A percentile compares a stretch with the other conserved stretches of the same genome.
phyloP scores from a whole-genome alignment of 306 rosid species.

The Acmispon strigosus region DNA sequence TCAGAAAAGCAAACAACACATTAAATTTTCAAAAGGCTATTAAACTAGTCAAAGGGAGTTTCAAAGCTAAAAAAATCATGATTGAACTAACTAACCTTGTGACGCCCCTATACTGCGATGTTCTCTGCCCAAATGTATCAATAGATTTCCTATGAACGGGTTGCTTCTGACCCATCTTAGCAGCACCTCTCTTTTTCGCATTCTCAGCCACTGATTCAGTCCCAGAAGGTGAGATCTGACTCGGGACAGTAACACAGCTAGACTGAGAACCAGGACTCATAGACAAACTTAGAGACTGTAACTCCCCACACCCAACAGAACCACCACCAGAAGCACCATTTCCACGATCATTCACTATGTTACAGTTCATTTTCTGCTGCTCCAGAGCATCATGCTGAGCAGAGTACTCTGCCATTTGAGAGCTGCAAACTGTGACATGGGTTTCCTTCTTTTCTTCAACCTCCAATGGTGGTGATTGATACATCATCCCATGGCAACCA shows the following conservation, averaged over 20 bases:
- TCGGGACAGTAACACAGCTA: slow-evolving; percentile 75
- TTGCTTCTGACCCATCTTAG: slow-evolving; percentile 60
- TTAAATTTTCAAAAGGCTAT: no score
- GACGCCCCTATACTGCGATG: slow-evolving; percentile 95
- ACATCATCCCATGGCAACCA: slow-evolving; percentile 35
- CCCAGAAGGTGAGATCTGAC: slow-evolving; percentile 59
- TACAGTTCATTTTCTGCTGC: slow-evolving; percentile 45
- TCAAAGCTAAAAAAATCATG: not conserved
- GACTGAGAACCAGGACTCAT: slow-evolving; percentile 98
- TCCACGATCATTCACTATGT: slow-evolving; percentile 26
- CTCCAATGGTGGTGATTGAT: slow-evolving; percentile 38
- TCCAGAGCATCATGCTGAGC: slow-evolving; percentile 27
- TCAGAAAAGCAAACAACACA: not conserved
- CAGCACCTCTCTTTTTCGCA: slow-evolving; percentile 65
- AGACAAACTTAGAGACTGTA: slow-evolving; percentile 67
- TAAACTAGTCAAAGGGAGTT: no score
- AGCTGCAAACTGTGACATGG: slow-evolving; percentile 26
- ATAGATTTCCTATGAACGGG: slow-evolving; percentile 89
- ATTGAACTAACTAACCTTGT: slow-evolving; percentile 60
- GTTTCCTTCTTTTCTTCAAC: slow-evolving; percentile 34
- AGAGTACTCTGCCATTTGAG: slow-evolving; percentile 38
- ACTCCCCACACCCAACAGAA: slow-evolving; percentile 51
- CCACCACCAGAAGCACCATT: slow-evolving; percentile 35
- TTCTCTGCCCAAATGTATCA: slow-evolving; percentile 95
- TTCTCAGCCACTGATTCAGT: slow-evolving; percentile 45